Evolutionary conservation across 805 yeast species (phyloP).

Genomic region (Candida broadrunensis): DNA sequence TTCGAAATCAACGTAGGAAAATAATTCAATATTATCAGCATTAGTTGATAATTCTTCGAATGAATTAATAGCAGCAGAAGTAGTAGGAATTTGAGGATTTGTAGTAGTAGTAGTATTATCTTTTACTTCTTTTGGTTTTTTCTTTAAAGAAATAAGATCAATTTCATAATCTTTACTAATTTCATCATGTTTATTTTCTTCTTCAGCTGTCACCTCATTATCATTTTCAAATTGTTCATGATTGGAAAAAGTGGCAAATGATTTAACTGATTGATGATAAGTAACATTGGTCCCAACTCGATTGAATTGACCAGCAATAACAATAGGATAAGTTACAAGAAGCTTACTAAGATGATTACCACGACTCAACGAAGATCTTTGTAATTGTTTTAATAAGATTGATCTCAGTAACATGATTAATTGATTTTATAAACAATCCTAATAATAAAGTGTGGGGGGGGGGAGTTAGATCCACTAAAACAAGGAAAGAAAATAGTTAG

Average conservation of each 20-base stretch:
- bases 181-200: background rate
- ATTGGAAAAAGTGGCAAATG: background rate
- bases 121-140: constrained; percentile 24
- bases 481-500: too few species aligned
- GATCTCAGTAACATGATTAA: background rate
- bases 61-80: background rate
- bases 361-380: background rate
- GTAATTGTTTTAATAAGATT: background rate
- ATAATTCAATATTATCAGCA: background rate
- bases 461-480: background rate
- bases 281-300: background rate
- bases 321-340: too few species aligned
- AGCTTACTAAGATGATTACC: too few species aligned
- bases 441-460: background rate
- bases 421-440: background rate
- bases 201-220: background rate
- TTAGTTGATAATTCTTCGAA: background rate
- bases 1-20: background rate
- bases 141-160: constrained; percentile 19
- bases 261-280: background rate
- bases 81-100: too few species aligned
- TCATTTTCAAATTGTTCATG: background rate
- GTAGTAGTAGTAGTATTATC: background rate
- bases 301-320: background rate
- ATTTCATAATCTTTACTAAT: constrained; percentile 27